A percentile compares a stretch with the other conserved stretches of the same genome.
phyloP scores from a whole-genome alignment of 2,329 filamentous ascomycete species.

The Hypoxylon sp. region DNA sequence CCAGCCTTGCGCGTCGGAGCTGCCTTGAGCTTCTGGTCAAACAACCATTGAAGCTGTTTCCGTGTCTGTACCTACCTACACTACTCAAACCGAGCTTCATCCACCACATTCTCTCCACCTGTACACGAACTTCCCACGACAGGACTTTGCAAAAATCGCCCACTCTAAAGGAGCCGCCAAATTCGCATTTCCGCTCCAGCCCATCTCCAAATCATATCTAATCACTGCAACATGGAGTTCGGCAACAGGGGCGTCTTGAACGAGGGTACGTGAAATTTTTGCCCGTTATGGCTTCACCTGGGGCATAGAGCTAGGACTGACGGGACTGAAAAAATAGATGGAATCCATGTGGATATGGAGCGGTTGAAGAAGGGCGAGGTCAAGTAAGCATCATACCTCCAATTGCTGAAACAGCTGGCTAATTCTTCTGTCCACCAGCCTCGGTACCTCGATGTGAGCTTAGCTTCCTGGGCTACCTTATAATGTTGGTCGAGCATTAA shows the following conservation, averaged over 20 bases:
- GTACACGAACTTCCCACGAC: conserved; percentile 39
- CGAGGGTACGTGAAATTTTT: conserved; percentile 63
- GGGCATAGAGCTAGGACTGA: conserved; percentile 46
- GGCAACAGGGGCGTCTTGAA: conserved; percentile 71
- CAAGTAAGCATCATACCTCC: conserved; percentile 74
- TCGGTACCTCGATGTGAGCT: conserved; percentile 95
- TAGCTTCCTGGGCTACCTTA: conserved; percentile 8
- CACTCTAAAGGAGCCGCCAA: background rate
- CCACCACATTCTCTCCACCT: conserved; percentile 45
- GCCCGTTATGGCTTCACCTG: conserved; percentile 41
- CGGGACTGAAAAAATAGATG: conserved; percentile 73
- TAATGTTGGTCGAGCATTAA: conserved; percentile 33
- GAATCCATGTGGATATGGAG: conserved; percentile 99
- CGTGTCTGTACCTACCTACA: background rate
- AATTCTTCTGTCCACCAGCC: conserved; percentile 64
- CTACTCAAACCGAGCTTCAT: conserved; percentile 4
- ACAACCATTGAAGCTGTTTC: conserved; percentile 34
- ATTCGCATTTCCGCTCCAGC: background rate
- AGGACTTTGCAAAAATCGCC: background rate
- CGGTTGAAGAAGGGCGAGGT: conserved; percentile 98
- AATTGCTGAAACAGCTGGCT: conserved; percentile 38
- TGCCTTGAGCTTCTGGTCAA: conserved; percentile 47
- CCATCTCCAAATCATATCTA: background rate
- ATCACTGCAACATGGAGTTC: conserved; percentile 67
- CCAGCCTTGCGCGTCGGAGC: conserved; percentile 51